A percentile compares a stretch with the other conserved stretches of the same genome.
Evolutionary conservation across 225 moss, liverwort and hornwort species (phyloP).

Genomic region (Polytrichum formosum): DNA sequence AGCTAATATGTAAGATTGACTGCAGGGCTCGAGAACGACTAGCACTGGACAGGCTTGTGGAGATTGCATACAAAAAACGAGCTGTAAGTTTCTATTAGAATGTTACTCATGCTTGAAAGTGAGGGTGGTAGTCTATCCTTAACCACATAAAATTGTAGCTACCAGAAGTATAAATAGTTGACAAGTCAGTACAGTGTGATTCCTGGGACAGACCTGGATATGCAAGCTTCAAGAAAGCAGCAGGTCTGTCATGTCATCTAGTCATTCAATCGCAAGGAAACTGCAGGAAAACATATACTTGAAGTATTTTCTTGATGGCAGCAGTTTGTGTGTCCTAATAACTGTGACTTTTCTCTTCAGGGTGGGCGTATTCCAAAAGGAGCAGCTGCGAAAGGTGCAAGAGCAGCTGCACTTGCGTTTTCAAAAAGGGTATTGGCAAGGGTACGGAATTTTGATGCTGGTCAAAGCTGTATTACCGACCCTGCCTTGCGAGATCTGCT

Average conservation of each 20-base stretch:
- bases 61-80: conserved; percentile 62
- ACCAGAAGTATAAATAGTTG: too few species aligned
- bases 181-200: too few species aligned
- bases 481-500: conserved; percentile 69
- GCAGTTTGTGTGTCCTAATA: too few species aligned
- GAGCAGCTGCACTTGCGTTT: conserved; percentile 60
- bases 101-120: too few species aligned
- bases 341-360: conserved; percentile 10
- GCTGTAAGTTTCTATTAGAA: conserved; percentile 30
- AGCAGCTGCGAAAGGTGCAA: conserved; percentile 76
- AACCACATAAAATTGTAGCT: too few species aligned
- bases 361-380: conserved; percentile 59
- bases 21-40: conserved; percentile 75
- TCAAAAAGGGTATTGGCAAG: conserved; percentile 74
- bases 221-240: too few species aligned
- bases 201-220: too few species aligned
- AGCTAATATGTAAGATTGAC: neutral
- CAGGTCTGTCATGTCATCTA: too few species aligned
- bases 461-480: conserved; percentile 66
- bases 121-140: too few species aligned
- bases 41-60: conserved; percentile 76
- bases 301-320: too few species aligned
- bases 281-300: too few species aligned
- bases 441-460: conserved; percentile 72
- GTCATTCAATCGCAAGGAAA: too few species aligned